Evolutionary conservation across 768 basidiomycete species (phyloP), one percentile per base, ranked within the genome.

Genomic region (Mycena leptocephala): DNA sequence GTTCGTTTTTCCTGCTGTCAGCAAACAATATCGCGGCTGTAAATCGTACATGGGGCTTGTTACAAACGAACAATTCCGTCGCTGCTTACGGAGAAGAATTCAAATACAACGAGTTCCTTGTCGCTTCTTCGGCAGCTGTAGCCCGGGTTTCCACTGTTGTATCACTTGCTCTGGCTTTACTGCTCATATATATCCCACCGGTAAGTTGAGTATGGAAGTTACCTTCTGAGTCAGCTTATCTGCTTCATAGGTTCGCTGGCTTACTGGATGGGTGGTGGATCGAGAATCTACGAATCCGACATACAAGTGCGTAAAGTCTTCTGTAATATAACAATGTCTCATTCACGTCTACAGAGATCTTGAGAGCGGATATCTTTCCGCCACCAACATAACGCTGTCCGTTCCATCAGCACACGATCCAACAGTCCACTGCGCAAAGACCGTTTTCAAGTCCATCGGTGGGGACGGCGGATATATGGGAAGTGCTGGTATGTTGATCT

Each of bases 111-210:
- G 65, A 67, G 20, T 67, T 67, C 24, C 65, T 67, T 14, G 65
- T 67, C 11, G 65, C 64, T 32, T 30, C 64, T 67, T 51, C 48
- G 33, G 20, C 33, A 33, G 22, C 7, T 4, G 53, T 10, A 24
- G 66, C 66, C 1, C 28, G 66, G n/a, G 16, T 68, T 41, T 7
- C 51, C 51, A 68, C 51, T 24, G 24, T 68, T 16, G 8, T 53
- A 33, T 9, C 66, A 22, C 66, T 68, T 35, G 48, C 24, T 28
- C 0, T 24, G 28, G 66, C 32, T 30, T 35, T 24, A n/a, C 53
- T 53, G 16, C 66, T 68, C 33, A 68, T 68, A n/a, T 68, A 68
- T 55, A n/a, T 68, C 37, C 48, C 66, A 4, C 66, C 66, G 35
- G 66, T 24, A 55, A 67, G 66, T n/a, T 32, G n/a, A n/a, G n/a